phyloP scores from a whole-genome alignment of 108 stramenopile genomes.

The Cyclotella kingstonii region DNA sequence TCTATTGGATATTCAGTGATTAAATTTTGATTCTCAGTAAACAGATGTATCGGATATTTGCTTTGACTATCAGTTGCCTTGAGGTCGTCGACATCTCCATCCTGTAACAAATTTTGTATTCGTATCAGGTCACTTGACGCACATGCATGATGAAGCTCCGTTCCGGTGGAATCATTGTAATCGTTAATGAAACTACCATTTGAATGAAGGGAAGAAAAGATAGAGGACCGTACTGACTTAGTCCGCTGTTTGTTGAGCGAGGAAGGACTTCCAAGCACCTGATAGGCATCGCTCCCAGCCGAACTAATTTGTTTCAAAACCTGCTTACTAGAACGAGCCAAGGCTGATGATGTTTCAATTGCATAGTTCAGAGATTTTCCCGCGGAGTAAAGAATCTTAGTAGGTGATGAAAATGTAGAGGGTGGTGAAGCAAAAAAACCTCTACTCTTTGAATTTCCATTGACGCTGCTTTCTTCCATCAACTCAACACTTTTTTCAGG shows the following conservation, averaged over 20 bases:
- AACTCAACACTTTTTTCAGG: too few relatives aligned
- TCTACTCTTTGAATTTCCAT: conserved; percentile 1
- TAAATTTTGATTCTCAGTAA: conserved; percentile 21
- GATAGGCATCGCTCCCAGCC: conserved; percentile 21
- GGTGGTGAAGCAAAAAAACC: too few relatives aligned
- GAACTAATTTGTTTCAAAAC: conserved; percentile 29
- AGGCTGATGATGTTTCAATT: conserved; percentile 13
- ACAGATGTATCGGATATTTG: conserved; percentile 28
- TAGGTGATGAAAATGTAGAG: conserved; percentile 8
- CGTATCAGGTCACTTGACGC: conserved; percentile 17
- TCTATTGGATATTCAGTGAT: conserved; percentile 17
- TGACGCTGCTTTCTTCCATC: not conserved
- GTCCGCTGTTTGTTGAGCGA: not conserved
- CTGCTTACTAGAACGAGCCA: conserved; percentile 22
- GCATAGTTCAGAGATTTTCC: conserved; percentile 5
- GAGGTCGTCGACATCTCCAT: not conserved
- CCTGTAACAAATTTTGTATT: conserved; percentile 12
- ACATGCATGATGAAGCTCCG: conserved; percentile 40
- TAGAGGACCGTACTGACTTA: not conserved
- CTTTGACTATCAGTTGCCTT: conserved; percentile 12
- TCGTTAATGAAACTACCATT: not conserved
- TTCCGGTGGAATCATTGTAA: conserved; percentile 19
- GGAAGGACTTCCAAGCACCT: conserved; percentile 6
- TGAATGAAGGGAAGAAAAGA: not conserved
- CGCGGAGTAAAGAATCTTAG: not conserved